phyloP scores from a whole-genome alignment of 2,329 filamentous ascomycete genomes.

The Xylariaceae sp. region DNA sequence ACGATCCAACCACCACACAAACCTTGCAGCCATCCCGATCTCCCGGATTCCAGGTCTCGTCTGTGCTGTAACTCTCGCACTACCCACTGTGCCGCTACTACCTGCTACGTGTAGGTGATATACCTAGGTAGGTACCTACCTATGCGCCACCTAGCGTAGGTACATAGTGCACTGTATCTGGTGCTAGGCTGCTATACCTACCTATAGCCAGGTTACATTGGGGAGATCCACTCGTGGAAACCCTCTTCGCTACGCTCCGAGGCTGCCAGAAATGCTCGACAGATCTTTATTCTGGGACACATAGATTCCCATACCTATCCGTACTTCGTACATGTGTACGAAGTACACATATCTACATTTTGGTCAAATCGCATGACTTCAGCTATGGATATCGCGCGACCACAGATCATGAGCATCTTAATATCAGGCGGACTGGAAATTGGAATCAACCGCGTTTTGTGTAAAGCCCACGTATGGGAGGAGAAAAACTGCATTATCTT shows the following conservation, averaged over 20 bases:
- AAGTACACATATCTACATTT: too few relatives aligned
- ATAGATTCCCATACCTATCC: neutral
- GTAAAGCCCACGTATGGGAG: neutral
- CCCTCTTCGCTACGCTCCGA: neutral
- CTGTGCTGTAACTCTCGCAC: neutral
- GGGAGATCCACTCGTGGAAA: neutral
- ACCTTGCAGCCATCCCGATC: constrained; percentile 2
- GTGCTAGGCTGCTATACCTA: neutral
- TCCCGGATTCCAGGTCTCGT: constrained; percentile 1
- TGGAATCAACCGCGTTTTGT: too few relatives aligned
- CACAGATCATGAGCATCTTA: neutral
- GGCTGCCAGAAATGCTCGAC: neutral
- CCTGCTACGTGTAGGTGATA: too few relatives aligned
- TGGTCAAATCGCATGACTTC: neutral
- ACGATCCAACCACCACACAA: neutral
- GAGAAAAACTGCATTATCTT: neutral
- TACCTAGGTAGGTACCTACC: too few relatives aligned
- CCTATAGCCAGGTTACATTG: neutral
- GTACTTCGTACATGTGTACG: too few relatives aligned
- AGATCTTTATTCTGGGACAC: neutral
- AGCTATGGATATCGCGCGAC: neutral
- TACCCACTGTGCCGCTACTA: neutral
- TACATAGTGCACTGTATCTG: too few relatives aligned
- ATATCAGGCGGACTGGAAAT: too few relatives aligned
- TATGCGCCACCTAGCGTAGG: too few relatives aligned